Conservation (phyloP, 306 rosid genomes). For the Prinsepia uniflora region DNA sequence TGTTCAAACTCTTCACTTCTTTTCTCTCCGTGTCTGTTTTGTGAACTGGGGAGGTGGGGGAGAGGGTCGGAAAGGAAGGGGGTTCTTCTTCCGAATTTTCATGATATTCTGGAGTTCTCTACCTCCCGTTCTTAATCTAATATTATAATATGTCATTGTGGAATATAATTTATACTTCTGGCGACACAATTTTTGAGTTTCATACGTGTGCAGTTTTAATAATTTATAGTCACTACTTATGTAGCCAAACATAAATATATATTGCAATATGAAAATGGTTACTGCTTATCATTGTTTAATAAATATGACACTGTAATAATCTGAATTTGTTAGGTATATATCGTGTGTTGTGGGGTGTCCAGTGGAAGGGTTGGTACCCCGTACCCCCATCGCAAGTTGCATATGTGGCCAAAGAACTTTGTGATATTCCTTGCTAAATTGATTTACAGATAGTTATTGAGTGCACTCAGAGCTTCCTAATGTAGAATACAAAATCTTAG, state of each 20-base stretch:
- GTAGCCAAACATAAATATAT: neutral
- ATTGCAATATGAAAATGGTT: neutral
- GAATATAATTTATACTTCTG: neutral
- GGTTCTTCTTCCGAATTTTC: neutral
- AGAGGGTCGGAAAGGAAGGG: neutral
- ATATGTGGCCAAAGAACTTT: constrained; percentile 73
- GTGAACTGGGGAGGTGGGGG: too few species aligned
- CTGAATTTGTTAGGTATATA: constrained; percentile 52
- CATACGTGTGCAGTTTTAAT: neutral
- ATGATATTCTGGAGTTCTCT: neutral
- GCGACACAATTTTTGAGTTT: neutral
- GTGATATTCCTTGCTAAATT: constrained; percentile 11
- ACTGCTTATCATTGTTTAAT: neutral
- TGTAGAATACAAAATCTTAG: neutral
- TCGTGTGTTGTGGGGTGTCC: constrained; percentile 97
- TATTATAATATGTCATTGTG: neutral
- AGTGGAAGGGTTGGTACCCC: constrained; percentile 70
- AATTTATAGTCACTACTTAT: neutral
- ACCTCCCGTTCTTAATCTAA: neutral
- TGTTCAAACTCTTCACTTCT: neutral
- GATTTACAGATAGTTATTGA: neutral
- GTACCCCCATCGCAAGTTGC: constrained; percentile 77
- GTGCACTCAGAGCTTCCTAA: neutral
- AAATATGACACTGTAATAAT: constrained; percentile 7
- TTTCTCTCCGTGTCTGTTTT: neutral